phyloP scores from a whole-genome alignment of 805 yeast genomes.

The Saccharomycopsis malanga region DNA sequence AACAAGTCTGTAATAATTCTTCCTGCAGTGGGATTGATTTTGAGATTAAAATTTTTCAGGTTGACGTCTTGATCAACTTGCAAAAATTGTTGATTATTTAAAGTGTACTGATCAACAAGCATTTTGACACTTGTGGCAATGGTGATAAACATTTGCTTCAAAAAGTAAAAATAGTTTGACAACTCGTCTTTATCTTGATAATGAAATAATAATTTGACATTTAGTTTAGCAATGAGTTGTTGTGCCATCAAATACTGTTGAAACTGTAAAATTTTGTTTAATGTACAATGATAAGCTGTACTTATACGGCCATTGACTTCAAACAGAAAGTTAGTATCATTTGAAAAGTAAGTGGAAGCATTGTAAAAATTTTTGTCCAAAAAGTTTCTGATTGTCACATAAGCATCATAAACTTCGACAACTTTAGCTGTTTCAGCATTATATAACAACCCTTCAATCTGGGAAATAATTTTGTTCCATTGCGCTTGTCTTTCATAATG shows the following conservation, averaged over 20 bases:
- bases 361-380: background rate
- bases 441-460: background rate
- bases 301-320: background rate
- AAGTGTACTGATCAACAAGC: background rate
- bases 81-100: constrained; percentile 2
- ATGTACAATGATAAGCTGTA: background rate
- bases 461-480: background rate
- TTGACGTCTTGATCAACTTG: background rate
- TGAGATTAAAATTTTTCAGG: background rate
- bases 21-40: background rate
- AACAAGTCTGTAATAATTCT: background rate
- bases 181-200: background rate
- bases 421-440: background rate
- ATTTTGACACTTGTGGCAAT: background rate
- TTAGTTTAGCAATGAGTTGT: background rate
- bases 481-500: background rate
- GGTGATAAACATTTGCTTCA: background rate
- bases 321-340: constrained; percentile 1
- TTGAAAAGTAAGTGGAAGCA: background rate
- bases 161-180: background rate
- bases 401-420: background rate
- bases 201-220: background rate
- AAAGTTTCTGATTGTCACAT: background rate
- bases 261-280: constrained; percentile 3
- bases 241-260: background rate